Conservation (phyloP, 2,329 filamentous ascomycete species). For the Fusarium tupiense region DNA sequence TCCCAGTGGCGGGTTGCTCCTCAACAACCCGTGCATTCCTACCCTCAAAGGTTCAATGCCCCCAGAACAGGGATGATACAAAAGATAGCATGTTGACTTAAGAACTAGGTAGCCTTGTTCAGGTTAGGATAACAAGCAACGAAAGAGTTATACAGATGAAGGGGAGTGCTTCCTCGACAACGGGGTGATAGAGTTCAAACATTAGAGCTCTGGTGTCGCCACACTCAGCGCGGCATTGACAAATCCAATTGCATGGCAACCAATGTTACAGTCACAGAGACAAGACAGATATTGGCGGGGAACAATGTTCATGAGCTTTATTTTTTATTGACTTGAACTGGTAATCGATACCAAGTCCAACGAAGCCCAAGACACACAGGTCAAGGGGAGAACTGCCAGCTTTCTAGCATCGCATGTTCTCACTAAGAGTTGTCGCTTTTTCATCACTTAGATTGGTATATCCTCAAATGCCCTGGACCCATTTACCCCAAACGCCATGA, state of each 20-base stretch:
- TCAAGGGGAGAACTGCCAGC: conserved; percentile 38
- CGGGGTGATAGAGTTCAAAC: too few relatives aligned
- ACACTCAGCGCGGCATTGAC: not conserved
- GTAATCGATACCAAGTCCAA: conserved; percentile 35
- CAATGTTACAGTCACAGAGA: not conserved
- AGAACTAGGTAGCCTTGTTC: not conserved
- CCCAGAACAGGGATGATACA: not conserved
- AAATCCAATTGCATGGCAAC: not conserved
- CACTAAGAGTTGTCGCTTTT: conserved; percentile 46
- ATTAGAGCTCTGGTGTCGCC: too few relatives aligned
- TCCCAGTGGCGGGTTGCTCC: not conserved
- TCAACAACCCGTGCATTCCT: not conserved
- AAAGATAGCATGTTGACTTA: not conserved
- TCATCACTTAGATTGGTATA: conserved; percentile 51
- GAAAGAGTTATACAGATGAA: not conserved
- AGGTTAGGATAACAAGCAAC: not conserved
- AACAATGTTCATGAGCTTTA: conserved; percentile 51
- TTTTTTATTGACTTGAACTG: conserved; percentile 48
- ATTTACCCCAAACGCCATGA: conserved; percentile 57
- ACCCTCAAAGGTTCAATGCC: not conserved
- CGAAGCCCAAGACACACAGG: conserved; percentile 41
- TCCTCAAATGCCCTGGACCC: conserved; percentile 49
- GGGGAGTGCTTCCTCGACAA: not conserved
- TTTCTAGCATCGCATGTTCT: conserved; percentile 31
- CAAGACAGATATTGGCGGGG: conserved; percentile 36